These are phyloP conservation scores for Castanea mollissima DNA, from an alignment of 306 rosid species.

Conservation along the genomic window DNA sequence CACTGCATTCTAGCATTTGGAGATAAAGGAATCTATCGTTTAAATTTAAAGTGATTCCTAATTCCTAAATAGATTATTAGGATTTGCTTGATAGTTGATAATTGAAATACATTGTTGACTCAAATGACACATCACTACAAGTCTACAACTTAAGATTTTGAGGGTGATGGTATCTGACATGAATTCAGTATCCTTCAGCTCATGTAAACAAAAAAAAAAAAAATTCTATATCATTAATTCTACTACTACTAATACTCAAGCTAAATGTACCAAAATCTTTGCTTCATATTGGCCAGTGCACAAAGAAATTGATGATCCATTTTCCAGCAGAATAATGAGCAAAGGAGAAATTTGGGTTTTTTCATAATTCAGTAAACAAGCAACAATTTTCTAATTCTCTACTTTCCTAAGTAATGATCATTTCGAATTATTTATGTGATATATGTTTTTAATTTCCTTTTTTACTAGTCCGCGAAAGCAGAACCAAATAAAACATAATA, in stretches of 20 bases:
- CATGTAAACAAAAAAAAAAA: background rate
- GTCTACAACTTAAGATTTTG: background rate
- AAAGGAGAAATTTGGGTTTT: background rate
- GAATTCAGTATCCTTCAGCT: background rate
- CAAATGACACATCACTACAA: background rate
- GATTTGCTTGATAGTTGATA: background rate
- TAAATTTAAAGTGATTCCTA: background rate
- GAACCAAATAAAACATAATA: background rate
- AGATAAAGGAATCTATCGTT: background rate
- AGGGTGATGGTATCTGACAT: background rate
- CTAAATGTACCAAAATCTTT: background rate
- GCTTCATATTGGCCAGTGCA: background rate
- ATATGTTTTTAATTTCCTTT: background rate
- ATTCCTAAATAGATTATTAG: background rate
- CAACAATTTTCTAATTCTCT: too few species aligned
- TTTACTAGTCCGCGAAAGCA: background rate
- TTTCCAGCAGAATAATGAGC: background rate
- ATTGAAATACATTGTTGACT: background rate
- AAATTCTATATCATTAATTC: background rate
- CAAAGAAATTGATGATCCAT: conserved; percentile 11
- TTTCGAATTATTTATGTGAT: background rate
- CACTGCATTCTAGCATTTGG: background rate
- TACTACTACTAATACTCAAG: background rate
- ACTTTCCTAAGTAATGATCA: background rate
- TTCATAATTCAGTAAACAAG: background rate